Evolutionary conservation across 805 yeast species (phyloP).

Genomic region (Barnettozyma siamensis): DNA sequence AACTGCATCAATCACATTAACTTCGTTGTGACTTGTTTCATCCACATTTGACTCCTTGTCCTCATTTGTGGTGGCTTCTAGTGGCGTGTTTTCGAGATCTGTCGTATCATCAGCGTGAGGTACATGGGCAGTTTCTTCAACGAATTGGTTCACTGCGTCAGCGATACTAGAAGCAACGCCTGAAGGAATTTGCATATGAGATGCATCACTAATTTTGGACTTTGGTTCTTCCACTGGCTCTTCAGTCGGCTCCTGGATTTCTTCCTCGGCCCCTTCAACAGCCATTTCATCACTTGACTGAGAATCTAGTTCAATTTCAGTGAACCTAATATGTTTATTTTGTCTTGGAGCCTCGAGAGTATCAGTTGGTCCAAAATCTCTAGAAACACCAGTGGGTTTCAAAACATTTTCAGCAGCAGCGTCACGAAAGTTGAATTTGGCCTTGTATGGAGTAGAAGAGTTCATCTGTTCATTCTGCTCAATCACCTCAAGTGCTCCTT

Average conservation of each 20-base stretch:
- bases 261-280: neutral
- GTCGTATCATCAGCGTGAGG: slow-evolving; percentile 3
- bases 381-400: too few relatives aligned
- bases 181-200: too few relatives aligned
- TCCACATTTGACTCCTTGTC: neutral
- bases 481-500: neutral
- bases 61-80: neutral
- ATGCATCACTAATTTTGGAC: too few relatives aligned
- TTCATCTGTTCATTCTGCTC: neutral
- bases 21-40: too few relatives aligned
- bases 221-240: too few relatives aligned
- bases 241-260: too few relatives aligned
- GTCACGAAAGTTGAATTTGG: neutral
- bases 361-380: too few relatives aligned
- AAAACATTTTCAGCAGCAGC: slow-evolving; percentile 8
- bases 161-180: neutral
- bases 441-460: neutral
- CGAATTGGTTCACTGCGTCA: neutral
- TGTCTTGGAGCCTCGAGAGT: too few relatives aligned
- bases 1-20: slow-evolving; percentile 9
- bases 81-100: neutral
- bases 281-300: too few relatives aligned
- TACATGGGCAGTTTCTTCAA: slow-evolving; percentile 4
- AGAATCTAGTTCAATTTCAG: too few relatives aligned
- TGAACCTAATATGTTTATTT: neutral